A percentile compares a stretch with the other conserved stretches of the same genome.
These are phyloP conservation scores for Trypanosoma mega DNA, from an alignment of 208 protist genomes.

Conservation along the genomic window DNA sequence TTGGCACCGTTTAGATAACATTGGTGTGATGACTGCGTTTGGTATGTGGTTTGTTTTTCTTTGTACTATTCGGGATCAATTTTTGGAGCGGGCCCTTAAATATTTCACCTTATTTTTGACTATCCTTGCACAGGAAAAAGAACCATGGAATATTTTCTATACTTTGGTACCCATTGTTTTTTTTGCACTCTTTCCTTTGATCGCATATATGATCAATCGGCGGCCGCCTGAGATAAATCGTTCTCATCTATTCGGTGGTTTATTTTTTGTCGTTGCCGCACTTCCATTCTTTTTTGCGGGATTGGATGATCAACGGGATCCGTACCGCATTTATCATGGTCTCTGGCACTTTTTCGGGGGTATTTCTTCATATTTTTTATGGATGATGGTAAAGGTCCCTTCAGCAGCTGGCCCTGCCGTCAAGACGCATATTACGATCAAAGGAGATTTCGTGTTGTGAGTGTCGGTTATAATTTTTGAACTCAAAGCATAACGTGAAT, in stretches of 20 bases:
- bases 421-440: slow-evolving; percentile 7
- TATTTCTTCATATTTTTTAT: slow-evolving; percentile 50
- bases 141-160: slow-evolving; percentile 69
- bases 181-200: slow-evolving; percentile 50
- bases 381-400: slow-evolving; percentile 32
- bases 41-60: slow-evolving; percentile 55
- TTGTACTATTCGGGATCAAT: slow-evolving; percentile 32
- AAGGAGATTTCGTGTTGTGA: too few species aligned
- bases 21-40: slow-evolving; percentile 46
- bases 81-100: slow-evolving; percentile 44
- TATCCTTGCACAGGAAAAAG: slow-evolving; percentile 55
- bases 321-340: slow-evolving; percentile 74
- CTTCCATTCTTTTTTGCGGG: slow-evolving; percentile 48
- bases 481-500: too few species aligned
- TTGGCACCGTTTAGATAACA: slow-evolving; percentile 82
- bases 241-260: slow-evolving; percentile 20
- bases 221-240: slow-evolving; percentile 21
- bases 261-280: slow-evolving; percentile 31
- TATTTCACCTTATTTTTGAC: slow-evolving; percentile 55
- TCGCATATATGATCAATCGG: slow-evolving; percentile 33
- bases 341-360: slow-evolving; percentile 73
- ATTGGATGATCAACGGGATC: slow-evolving; percentile 55
- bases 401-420: neutral
- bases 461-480: too few species aligned
- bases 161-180: slow-evolving; percentile 47